A percentile compares a stretch with the other conserved stretches of the same genome.
Conservation (phyloP, 164 flowering plant species). For the Kalanchoe fedtschenkoi region DNA sequence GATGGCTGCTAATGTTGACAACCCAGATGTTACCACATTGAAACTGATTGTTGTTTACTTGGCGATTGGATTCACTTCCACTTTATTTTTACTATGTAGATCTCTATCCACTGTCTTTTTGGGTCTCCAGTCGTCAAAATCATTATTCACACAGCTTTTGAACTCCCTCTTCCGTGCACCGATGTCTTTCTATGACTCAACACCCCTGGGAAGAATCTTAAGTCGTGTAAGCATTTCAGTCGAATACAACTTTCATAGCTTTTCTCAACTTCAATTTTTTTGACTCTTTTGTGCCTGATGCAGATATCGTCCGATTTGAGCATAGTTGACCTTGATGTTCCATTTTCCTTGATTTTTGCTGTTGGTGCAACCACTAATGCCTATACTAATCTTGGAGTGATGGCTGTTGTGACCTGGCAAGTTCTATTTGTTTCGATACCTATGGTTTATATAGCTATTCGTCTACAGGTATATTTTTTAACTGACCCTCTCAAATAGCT, state of each 20-base stretch:
- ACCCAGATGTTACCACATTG: constrained; percentile 18
- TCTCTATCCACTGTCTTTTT: constrained; percentile 19
- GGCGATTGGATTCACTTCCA: constrained; percentile 17
- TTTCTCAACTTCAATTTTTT: not conserved
- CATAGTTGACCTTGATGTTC: constrained; percentile 33
- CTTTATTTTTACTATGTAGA: constrained; percentile 18
- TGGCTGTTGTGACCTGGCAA: constrained; percentile 39
- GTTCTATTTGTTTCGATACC: constrained; percentile 35
- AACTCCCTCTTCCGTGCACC: constrained; percentile 42
- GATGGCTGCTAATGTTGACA: constrained; percentile 35
- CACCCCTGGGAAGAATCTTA: constrained; percentile 38
- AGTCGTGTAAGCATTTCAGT: constrained; percentile 28
- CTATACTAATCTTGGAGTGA: constrained; percentile 24
- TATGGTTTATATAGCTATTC: constrained; percentile 20
- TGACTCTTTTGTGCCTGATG: constrained; percentile 3
- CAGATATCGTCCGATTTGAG: constrained; percentile 42
- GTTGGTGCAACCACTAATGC: constrained; percentile 21
- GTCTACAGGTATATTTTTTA: constrained; percentile 23
- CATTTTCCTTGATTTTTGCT: constrained; percentile 21
- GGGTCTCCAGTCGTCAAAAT: constrained; percentile 28
- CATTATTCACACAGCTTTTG: constrained; percentile 27
- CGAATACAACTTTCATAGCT: not conserved
- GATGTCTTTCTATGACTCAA: constrained; percentile 43
- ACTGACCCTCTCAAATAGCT: no score
- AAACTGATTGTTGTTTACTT: constrained; percentile 22